Evolutionary conservation across 1,284 basidiomycete genomes (phyloP), one percentile per base, ranked within the genome.

Genomic region (Heterobasidion annosum): DNA sequence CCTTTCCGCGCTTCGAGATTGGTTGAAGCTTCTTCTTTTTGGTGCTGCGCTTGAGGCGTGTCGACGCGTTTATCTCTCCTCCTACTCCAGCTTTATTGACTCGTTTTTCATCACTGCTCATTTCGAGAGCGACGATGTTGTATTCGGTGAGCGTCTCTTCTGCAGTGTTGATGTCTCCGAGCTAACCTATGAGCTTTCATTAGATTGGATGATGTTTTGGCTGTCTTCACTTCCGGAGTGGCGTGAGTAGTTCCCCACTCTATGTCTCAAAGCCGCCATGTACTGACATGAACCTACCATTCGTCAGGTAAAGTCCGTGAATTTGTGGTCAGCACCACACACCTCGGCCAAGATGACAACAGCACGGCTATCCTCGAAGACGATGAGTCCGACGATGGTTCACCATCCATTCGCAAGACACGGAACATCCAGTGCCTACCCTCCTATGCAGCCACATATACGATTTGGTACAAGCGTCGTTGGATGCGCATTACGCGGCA

Each of bases 91-190:
- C 40, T 33, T 77, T 34, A 65, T 77, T 57, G 72, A 76, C 40
- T 73, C 74, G 2, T 80, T 88, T 62, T 85, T 81, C 67, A 68
- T 89, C 51, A 83, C 81, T 0, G 82, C 80, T 1, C 69, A 68
- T 37, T 84, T 89, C 56, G 74, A 81, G 1, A 78, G 81, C 8
- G 70, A 77, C 0, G 85, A 89, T 61, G 56, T 66, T 40, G 58
- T 60, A 9, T 65, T 55, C 33, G 18, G 66, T 67, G 50, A 58
- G 61, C 56, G 12, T 37, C 8, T 12, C 15, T 6, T 48, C 6
- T 40, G 37, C 37, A 7, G 10, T 8, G 10, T 4, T 25, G 25
- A 5, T 25, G 3, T 25, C 25, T 25, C 25, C 25, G 25, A 25
- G 25, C 25, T 25, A 5, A 25, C 25, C 25, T 4, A 4, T 25